Conservation (phyloP, 1,284 basidiomycete species). For the Ustilago sp. region DNA sequence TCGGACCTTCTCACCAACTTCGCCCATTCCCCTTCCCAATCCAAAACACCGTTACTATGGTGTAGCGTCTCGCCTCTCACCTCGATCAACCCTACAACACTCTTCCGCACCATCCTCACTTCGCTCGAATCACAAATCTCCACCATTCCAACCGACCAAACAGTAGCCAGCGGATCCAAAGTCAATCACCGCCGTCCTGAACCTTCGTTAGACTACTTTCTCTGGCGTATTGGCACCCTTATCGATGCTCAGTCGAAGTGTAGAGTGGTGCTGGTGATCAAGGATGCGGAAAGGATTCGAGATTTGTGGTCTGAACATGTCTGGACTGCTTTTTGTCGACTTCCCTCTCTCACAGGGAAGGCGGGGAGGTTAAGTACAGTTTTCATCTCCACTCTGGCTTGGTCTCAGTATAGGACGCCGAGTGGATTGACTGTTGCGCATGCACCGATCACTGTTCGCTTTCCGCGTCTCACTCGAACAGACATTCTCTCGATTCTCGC, state of each 20-base stretch:
- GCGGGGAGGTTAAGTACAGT: slow-evolving; percentile 50
- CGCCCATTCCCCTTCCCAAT: neutral
- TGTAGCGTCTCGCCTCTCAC: slow-evolving; percentile 40
- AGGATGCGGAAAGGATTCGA: slow-evolving; percentile 59
- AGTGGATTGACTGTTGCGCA: slow-evolving; percentile 48
- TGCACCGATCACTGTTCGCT: slow-evolving; percentile 50
- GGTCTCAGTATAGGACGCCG: slow-evolving; percentile 54
- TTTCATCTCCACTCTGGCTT: slow-evolving; percentile 52
- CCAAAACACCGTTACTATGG: slow-evolving; percentile 20
- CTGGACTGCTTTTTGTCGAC: slow-evolving; percentile 54
- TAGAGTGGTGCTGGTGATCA: slow-evolving; percentile 49
- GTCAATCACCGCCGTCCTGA: slow-evolving; percentile 35
- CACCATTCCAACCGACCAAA: neutral
- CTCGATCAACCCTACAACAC: slow-evolving; percentile 37
- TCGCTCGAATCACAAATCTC: slow-evolving; percentile 29
- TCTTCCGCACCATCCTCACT: slow-evolving; percentile 45
- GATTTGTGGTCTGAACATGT: slow-evolving; percentile 65
- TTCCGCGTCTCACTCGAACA: slow-evolving; percentile 41
- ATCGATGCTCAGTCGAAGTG: slow-evolving; percentile 12
- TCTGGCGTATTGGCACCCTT: slow-evolving; percentile 27
- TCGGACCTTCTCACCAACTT: slow-evolving; percentile 24
- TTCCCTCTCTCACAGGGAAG: slow-evolving; percentile 34
- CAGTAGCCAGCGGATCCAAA: slow-evolving; percentile 16
- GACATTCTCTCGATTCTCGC: slow-evolving; percentile 53
- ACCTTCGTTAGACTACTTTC: slow-evolving; percentile 45